A percentile compares a stretch with the other conserved stretches of the same genome.
Evolutionary conservation across 75 land plant species (phyloP).

Genomic region (Isoetes taiwanensis): DNA sequence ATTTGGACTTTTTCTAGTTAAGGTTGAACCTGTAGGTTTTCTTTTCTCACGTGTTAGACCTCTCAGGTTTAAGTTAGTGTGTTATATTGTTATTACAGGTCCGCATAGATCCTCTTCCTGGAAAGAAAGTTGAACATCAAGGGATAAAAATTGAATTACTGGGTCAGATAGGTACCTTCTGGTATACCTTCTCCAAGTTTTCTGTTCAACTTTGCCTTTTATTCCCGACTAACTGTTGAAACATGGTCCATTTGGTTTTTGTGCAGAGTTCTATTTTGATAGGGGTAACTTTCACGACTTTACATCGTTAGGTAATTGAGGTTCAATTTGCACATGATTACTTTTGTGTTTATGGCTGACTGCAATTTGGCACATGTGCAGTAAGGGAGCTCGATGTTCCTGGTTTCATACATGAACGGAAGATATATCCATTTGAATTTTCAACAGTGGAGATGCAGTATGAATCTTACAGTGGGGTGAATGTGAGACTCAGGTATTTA

Average conservation of each 20-base stretch:
- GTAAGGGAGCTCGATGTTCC: conserved; percentile 98
- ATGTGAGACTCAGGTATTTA: conserved; percentile 89
- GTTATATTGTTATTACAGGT: too few relatives aligned
- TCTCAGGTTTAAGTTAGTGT: too few relatives aligned
- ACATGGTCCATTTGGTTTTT: too few relatives aligned
- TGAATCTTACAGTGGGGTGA: conserved; percentile 94
- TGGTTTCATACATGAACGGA: conserved; percentile 81
- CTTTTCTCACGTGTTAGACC: too few relatives aligned
- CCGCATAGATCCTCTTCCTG: conserved; percentile 61
- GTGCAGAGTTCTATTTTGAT: conserved; percentile 89
- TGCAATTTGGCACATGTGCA: conserved; percentile 16
- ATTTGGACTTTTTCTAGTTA: not conserved
- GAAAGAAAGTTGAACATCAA: conserved; percentile 82
- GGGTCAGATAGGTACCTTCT: conserved; percentile 92
- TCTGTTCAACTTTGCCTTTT: too few relatives aligned
- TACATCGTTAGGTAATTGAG: conserved; percentile 81
- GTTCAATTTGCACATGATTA: not conserved
- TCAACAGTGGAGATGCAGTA: conserved; percentile 98
- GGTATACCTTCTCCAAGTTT: too few relatives aligned
- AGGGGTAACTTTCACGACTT: conserved; percentile 91
- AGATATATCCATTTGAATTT: conserved; percentile 94
- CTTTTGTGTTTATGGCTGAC: not conserved
- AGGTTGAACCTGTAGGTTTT: too few relatives aligned
- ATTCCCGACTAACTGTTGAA: too few relatives aligned
- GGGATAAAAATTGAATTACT: conserved; percentile 93